phyloP scores from a whole-genome alignment of 768 basidiomycete genomes.

The Auricularia heimuer region DNA sequence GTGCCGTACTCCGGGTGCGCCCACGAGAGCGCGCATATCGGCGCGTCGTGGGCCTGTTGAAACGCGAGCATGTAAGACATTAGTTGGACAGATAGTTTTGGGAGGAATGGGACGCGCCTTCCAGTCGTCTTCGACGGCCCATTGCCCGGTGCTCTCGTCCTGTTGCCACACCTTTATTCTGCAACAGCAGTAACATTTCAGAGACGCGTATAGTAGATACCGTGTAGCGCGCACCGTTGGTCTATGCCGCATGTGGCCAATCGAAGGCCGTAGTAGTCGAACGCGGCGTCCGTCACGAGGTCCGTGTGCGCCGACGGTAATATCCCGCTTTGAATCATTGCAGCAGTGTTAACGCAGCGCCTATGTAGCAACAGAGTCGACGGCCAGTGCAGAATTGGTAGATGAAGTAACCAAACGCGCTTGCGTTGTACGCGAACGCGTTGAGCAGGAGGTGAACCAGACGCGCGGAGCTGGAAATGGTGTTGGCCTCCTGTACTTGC shows the following conservation, averaged over 20 bases:
- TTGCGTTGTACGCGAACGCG: too few species aligned
- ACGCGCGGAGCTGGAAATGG: too few species aligned
- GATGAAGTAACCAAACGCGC: too few species aligned
- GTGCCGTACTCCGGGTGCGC: constrained; percentile 89
- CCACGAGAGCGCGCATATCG: constrained; percentile 76
- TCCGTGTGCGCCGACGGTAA: constrained; percentile 72
- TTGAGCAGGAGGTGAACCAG: too few species aligned
- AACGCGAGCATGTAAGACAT: background rate
- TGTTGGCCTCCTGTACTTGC: too few species aligned
- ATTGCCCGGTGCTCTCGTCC: constrained; percentile 60
- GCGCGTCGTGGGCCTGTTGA: constrained; percentile 84
- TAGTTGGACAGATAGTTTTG: background rate
- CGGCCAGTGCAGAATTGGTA: too few species aligned
- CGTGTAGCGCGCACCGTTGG: constrained; percentile 67
- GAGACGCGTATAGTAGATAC: constrained; percentile 16
- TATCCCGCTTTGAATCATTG: constrained; percentile 71
- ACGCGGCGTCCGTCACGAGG: constrained; percentile 76
- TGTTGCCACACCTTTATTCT: constrained; percentile 84
- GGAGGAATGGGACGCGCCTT: constrained; percentile 45
- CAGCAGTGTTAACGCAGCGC: too few species aligned
- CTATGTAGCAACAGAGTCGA: too few species aligned
- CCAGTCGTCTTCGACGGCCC: constrained; percentile 84
- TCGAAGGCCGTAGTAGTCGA: constrained; percentile 81
- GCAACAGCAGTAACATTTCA: constrained; percentile 6
- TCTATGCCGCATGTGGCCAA: constrained; percentile 77